Base-by-base conservation (phyloP, 1,139 yeast species). In the Pneumocystis murina region DNA sequence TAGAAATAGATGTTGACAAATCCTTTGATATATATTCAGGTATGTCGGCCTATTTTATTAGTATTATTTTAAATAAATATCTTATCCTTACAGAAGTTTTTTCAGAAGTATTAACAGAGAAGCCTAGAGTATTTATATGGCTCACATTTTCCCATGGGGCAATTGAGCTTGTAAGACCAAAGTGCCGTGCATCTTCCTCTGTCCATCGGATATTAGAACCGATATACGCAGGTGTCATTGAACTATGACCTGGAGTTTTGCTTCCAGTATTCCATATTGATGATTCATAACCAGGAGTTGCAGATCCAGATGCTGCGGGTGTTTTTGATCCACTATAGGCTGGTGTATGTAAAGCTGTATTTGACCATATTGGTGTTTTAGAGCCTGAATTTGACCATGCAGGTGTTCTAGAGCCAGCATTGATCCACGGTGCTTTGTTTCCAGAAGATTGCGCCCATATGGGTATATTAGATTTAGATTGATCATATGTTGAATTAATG, bases 211-310 rank as follows among this genome's bases (percentile, higher is more conserved):
- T 59, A 59, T 75, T 77, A 17, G 79, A 73, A 3, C 81, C 76
- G 2, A 77, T 75, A 41, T 75, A 76, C n/a, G 80, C 80, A 10
- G 61, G 39, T 35, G 48, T 35, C 39, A 60, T 41, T 60, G 59
- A 60, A 39, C 77, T 76, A 59, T 72, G 72, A 8, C 83, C 84
- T 77, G 83, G 81, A 1, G 82, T 75, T 12, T 83, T 78, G 6
- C 79, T 78, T 61, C 76, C 77, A 64, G 68, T 70, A 66, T 71
- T 74, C 68, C 66, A 72, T 14, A 72, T 71, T 61, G 72, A 75
- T 62, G 69, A 75, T 54, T 66, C 64, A 65, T 67, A 71, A 65
- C 70, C 69, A 67, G 60, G 60, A 8, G 60, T 58, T 58, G 60
- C 43, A 20, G 41, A 38, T n/a, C 65, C 82, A 36, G 75, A 75